Base-by-base conservation (phyloP, 805 yeast species). In the Dipodascopsis uninucleata region DNA sequence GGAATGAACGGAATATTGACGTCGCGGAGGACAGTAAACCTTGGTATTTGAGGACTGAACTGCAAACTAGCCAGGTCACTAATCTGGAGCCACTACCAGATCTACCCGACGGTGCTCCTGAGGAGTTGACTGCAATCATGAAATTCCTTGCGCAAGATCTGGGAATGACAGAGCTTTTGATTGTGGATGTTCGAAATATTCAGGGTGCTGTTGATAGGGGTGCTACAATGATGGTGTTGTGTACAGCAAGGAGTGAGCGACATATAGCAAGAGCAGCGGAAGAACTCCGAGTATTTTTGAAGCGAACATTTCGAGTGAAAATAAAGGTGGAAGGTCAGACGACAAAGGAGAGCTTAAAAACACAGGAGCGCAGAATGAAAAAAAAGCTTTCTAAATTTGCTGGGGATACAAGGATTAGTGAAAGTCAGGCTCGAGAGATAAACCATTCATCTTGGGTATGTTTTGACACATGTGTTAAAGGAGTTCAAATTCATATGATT, bases 191-290 rank as follows among this genome's bases (percentile, higher is more conserved):
- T 47, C 68, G 81, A 28, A 52, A 56, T n/a, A 60, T 69, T 20
- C 59, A 60, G 6, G 61, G 65, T 7, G 63, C 68, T 14, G 70
- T 68, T 20, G 68, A 72, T 6, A 65, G 74, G 1, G 58, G 69
- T 50, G 63, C 69, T 28, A n/a, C n/a, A n/a, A 43, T 75, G 45
- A 74, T 80, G 72, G 66, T 90, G 4, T 66, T 90, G 0, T 76
- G 81, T 16, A 77, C 93, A 0, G 96, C 95, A 3, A 82, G 81
- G 61, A 78, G 89, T 24, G 76, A 78, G 29, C 80, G 76, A 50
- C 97, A 89, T 65, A 66, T 87, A 18, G 79, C 75, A 53, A 81
- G 79, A 50, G 87, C 94, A 1, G 77, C 84, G 2, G 66, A 67
- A 12, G 81, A 78, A 53, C 65, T 88, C 29, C 69, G 76, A 39